These are phyloP conservation scores for Fusarium pseudoanthophilum DNA, from an alignment of 2,329 filamentous ascomycete species.

Conservation along the genomic window DNA sequence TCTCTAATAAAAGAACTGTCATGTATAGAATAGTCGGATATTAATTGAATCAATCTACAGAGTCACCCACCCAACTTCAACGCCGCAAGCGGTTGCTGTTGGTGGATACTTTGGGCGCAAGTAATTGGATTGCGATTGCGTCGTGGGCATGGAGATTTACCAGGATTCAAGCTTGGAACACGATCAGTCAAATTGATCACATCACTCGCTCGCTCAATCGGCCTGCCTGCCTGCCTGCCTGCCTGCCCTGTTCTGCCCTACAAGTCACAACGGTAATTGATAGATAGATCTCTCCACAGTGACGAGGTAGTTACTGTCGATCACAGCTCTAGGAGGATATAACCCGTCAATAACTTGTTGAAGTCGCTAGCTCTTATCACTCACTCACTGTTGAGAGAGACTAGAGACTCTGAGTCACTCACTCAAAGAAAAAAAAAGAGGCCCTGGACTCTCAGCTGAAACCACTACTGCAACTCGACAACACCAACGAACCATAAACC, in stretches of 20 bases:
- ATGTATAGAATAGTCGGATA: conserved; percentile 1
- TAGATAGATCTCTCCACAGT: conserved; percentile 29
- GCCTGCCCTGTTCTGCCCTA: conserved; percentile 22
- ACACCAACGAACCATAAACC: conserved; percentile 12
- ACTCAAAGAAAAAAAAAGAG: not conserved
- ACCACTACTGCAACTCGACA: conserved; percentile 30
- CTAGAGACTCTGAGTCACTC: not conserved
- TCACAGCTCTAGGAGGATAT: conserved; percentile 10
- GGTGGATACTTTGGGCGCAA: conserved; percentile 20
- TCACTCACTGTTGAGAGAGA: not conserved
- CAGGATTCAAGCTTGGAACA: conserved; percentile 34
- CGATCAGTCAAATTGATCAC: conserved; percentile 26
- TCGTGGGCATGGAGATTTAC: conserved; percentile 29
- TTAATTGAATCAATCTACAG: not conserved
- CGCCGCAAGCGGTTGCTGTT: conserved; percentile 13
- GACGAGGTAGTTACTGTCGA: conserved; percentile 24
- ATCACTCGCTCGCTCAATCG: conserved; percentile 8
- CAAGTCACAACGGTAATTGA: conserved; percentile 7
- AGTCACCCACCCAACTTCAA: not conserved
- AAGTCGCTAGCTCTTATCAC: not conserved
- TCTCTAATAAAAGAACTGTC: not conserved
- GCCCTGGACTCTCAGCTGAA: conserved; percentile 26
- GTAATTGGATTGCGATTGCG: conserved; percentile 25
- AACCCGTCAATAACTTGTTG: not conserved
- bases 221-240: no score